A percentile compares a stretch with the other conserved stretches of the same genome.
Conservation (phyloP, 2,329 filamentous ascomycete genomes). For the Amesomyces nigricolor region DNA sequence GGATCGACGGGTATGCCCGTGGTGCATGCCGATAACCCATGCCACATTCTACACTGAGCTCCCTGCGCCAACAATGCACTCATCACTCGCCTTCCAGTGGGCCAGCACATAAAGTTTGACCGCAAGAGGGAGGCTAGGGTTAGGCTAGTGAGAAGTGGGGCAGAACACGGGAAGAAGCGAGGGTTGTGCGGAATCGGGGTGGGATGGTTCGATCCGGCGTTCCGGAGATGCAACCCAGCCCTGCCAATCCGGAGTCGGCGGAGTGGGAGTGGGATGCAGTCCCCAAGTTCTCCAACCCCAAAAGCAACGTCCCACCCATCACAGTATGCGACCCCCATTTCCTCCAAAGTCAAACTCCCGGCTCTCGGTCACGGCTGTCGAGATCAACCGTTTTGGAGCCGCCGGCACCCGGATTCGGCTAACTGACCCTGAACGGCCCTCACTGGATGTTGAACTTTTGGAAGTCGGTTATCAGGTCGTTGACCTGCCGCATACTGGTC, state of each 20-base stretch:
- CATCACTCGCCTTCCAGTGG: no score
- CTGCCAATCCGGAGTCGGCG: conserved; percentile 12
- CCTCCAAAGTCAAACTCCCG: neutral
- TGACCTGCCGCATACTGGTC: conserved; percentile 37
- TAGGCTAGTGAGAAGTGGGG: no score
- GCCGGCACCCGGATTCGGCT: neutral
- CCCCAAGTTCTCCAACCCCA: neutral
- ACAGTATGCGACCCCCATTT: neutral
- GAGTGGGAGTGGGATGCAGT: conserved; percentile 14
- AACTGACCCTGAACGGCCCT: neutral
- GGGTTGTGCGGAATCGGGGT: conserved; percentile 21
- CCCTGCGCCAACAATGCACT: no score
- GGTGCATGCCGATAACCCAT: neutral
- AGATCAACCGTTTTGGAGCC: neutral
- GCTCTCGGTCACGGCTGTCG: neutral
- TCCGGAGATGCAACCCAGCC: neutral
- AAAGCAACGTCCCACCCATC: neutral
- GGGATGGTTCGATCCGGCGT: conserved; percentile 17
- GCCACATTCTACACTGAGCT: no score
- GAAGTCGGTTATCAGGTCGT: conserved; percentile 34
- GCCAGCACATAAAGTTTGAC: no score
- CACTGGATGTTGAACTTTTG: conserved; percentile 29
- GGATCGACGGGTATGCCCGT: conserved; percentile 10
- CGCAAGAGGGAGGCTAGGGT: no score
- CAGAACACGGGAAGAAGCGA: no score